Evolutionary conservation across 768 basidiomycete species (phyloP), one percentile per base, ranked within the genome.

Genomic region (Phlebiopsis flavidoalba): DNA sequence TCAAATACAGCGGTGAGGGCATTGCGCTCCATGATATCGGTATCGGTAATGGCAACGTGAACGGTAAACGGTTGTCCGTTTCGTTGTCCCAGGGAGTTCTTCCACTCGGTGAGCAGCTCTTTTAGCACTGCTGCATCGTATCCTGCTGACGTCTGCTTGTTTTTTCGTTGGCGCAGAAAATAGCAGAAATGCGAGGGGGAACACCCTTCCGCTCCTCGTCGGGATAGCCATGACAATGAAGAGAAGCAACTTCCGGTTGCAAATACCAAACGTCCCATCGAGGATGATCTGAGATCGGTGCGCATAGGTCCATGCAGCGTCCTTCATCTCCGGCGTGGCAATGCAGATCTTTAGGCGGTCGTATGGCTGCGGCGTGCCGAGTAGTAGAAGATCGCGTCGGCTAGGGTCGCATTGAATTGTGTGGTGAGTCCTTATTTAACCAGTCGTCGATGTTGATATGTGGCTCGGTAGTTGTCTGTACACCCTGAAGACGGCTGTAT

Each of bases 31-130:
- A 68, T 73, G 1, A 59, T 47, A 56, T 77, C 74, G 1, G 73
- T 77, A 58, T 76, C 73, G 11, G 75, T 76, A 26, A 69, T 69
- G n/a, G 57, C 66, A 46, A 69, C 66, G 15, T 17, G 45, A 4
- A 70, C 69, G 8, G 50, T 26, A 55, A 76, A 75, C 10, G 2
- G 3, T 40, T 47, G 1, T 19, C 56, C 14, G 22, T 37, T 19
- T 21, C 19, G 17, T 48, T 5, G 6, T 19, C 14, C 3, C 63
- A 59, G 2, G 74, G 59, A 8, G 48, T 59, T 8, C 17, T 60
- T 60, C 74, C 74, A 75, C 11, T 21, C 7, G 11, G 24, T 47
- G 5, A 75, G 58, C 11, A 75, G 63, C 21, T 72, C 60, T 26
- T 48, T 58, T 5, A 71, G 57, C 24, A 71, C 33, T 8, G 36